A percentile compares a stretch with the other conserved stretches of the same genome.
phyloP scores from a whole-genome alignment of 768 basidiomycete species.

The Mycena metata region DNA sequence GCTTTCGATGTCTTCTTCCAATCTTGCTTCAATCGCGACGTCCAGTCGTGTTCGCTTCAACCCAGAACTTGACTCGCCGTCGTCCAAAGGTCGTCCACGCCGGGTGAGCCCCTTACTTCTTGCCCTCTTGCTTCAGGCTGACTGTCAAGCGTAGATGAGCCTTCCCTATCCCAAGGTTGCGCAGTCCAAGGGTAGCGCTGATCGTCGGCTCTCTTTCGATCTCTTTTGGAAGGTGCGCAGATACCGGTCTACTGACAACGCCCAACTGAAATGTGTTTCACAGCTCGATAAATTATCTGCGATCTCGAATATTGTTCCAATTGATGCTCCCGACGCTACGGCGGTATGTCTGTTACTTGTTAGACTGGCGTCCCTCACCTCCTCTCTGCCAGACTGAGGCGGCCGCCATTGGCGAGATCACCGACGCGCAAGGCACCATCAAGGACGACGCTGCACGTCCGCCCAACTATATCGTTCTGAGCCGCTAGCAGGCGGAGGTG shows the following conservation, averaged over 20 bases:
- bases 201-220: constrained; percentile 51
- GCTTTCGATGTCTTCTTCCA: constrained; percentile 27
- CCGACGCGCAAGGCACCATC: background rate
- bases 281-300: constrained; percentile 27
- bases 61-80: constrained; percentile 21
- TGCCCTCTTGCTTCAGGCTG: background rate
- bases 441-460: background rate
- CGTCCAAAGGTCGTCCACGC: constrained; percentile 28
- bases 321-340: constrained; percentile 6
- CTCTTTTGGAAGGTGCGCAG: constrained; percentile 49
- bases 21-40: constrained; percentile 20
- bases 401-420: background rate
- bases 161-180: constrained; percentile 57
- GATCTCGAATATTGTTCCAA: constrained; percentile 12
- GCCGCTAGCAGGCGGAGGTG: constrained; percentile 16
- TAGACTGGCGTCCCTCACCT: background rate
- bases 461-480: constrained; percentile 18
- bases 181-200: constrained; percentile 51
- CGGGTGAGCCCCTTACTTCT: constrained; percentile 10
- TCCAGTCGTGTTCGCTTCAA: constrained; percentile 33
- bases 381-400: background rate
- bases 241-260: background rate
- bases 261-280: background rate
- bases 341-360: background rate
- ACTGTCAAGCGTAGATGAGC: constrained; percentile 37